Evolutionary conservation across 2,329 filamentous ascomycete species (phyloP), one percentile per base, ranked within the genome.

Genomic region (Akanthomyces uredinophilus): DNA sequence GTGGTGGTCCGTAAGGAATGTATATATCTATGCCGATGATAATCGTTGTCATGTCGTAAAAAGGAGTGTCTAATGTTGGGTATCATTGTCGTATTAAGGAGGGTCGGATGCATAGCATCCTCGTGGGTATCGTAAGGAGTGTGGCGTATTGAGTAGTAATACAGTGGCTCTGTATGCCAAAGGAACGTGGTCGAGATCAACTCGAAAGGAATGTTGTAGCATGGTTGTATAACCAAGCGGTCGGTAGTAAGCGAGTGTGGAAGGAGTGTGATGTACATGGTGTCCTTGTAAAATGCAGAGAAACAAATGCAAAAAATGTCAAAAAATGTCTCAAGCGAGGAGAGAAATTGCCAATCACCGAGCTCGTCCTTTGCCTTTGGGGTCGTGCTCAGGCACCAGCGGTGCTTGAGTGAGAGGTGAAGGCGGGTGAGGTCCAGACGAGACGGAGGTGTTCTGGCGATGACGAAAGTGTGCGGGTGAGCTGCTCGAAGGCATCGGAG

Each of bases 1-100:
- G 59, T 65, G 73, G 72, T 71, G 70, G 65, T 75, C 71, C 73
- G 71, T 74, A 80, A 78, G 77, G 78, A 80, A 75, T 74, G 77
- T 76, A 69, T 76, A 72, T 76, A 77, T 78, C 73, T 77, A 78
- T 78, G 69, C 69, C 69, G 66, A 71, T 70, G 32, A 63, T 54
- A 35, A 64, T 71, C 68, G 70, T 77, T 72, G 72, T 77, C 68
- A 73, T 66, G 66, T 73, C 70, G 66, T 73, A 63, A 70, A 68
- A 74, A 74, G 68, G 73, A 75, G 70, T 74, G 73, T 75, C 66
- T 68, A 70, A 68, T 59, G 61, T 37, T 64, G 64, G 71, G 70
- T 74, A 72, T 73, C 71, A 66, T 72, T 60, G 64, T 67, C 43
- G 57, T 57, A 51, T 57, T 51, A 64, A 62, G 60, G 60, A 61